A percentile compares a stretch with the other conserved stretches of the same genome.
These are phyloP conservation scores for Nitzschia sp. DNA, from an alignment of 108 stramenopile species.

Conservation along the genomic window DNA sequence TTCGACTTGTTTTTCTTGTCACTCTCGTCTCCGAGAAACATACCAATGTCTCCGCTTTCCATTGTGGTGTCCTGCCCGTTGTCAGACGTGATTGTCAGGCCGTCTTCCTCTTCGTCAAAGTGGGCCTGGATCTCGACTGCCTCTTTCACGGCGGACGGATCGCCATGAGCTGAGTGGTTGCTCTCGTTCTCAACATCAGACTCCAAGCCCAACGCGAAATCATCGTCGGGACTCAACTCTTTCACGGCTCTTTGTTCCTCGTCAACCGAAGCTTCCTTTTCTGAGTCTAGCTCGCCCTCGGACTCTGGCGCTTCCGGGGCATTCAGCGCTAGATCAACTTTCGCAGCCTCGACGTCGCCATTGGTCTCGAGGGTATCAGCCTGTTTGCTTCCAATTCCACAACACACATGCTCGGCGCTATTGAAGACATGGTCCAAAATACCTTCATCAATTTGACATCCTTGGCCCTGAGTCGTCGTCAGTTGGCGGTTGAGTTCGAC, in stretches of 20 bases:
- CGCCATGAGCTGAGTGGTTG: neutral
- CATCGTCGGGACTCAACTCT: neutral
- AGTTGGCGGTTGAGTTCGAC: neutral
- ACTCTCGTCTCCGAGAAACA: neutral
- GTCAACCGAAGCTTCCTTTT: neutral
- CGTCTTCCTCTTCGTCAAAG: slow-evolving; percentile 7
- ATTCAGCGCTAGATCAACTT: no score
- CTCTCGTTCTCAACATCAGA: neutral
- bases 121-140: slow-evolving; percentile 3
- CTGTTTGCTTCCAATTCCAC: neutral
- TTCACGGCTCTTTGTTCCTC: neutral
- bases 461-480: neutral
- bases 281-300: neutral
- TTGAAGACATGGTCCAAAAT: slow-evolving; percentile 3
- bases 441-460: neutral
- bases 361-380: neutral
- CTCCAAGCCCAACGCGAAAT: neutral
- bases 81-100: neutral
- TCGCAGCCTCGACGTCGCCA: neutral
- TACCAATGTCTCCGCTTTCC: neutral
- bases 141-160: slow-evolving; percentile 1
- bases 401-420: neutral
- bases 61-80: neutral
- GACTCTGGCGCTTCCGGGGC: neutral
- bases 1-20: neutral